A percentile compares a stretch with the other conserved stretches of the same genome.
phyloP scores from a whole-genome alignment of 768 basidiomycete species.

The Kwoniella heveanensis region DNA sequence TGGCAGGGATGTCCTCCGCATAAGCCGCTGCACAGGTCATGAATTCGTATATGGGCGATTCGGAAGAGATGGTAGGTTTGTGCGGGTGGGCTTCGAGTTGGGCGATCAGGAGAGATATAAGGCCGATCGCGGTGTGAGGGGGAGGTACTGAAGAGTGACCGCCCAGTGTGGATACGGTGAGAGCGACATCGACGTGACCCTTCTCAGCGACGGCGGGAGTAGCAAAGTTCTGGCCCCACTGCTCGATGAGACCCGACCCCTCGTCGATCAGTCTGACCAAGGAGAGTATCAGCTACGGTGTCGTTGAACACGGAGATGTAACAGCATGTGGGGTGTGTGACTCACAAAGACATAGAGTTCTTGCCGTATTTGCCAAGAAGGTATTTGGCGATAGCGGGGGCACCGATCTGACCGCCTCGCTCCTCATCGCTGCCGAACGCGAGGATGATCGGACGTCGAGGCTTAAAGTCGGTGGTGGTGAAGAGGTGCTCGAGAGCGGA shows the following conservation, averaged over 20 bases:
- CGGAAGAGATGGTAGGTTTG: conserved; percentile 42
- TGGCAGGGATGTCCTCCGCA: conserved; percentile 60
- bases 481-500: conserved; percentile 69
- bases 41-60: conserved; percentile 44
- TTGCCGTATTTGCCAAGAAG: conserved; percentile 69
- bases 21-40: conserved; percentile 70
- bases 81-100: conserved; percentile 68
- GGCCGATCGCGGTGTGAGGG: conserved; percentile 75
- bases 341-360: conserved; percentile 67
- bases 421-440: conserved; percentile 73
- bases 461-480: conserved; percentile 63
- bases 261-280: conserved; percentile 70
- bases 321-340: not conserved
- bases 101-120: conserved; percentile 70
- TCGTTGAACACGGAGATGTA: no score
- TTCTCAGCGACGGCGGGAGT: conserved; percentile 55
- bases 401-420: conserved; percentile 57
- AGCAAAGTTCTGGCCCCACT: conserved; percentile 48
- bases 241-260: conserved; percentile 63
- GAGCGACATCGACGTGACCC: conserved; percentile 35
- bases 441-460: conserved; percentile 56
- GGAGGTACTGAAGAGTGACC: conserved; percentile 87
- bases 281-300: not conserved
- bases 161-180: conserved; percentile 60
- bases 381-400: conserved; percentile 57